Evolutionary conservation across 192 early-diverging fungal genomes (phyloP), one percentile per base, ranked within the genome.

Genomic region (Coemansia sp.): DNA sequence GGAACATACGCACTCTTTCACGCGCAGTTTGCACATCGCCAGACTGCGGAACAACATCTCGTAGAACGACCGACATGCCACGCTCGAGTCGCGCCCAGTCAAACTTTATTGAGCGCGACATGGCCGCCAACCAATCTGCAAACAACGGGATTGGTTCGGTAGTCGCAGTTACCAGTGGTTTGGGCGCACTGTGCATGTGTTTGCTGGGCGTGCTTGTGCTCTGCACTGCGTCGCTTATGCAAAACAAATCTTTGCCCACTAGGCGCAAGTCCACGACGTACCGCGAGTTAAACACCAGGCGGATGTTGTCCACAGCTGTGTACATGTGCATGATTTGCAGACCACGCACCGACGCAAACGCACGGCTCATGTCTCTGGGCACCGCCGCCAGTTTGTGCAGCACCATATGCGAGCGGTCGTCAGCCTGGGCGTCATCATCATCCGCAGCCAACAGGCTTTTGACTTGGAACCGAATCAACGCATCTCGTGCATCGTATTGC

Each of bases 311-410:
- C 9, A 69, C 65, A 10, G 72, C 68, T 6, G 77, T 80, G 55
- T 80, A 80, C 77, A 80, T 80, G 31, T 71, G 73, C 77, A 71
- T 68, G 26, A 80, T 69, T 35, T 74, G 50, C 48, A 80, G 59
- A 0, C 64, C 77, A 3, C 62, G 48, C 27, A 80, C 69, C 0
- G 64, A 65, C 31, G 64, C 72, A 55, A 80, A 80, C 38, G 66
- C 72, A 16, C 38, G 39, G 2, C 51, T 49, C 5, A 71, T 41
- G 38, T 62, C 52, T 11, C 64, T 64, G 22, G 56, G 23, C 39
- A 60, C 7, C 6, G 57, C 49, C 45, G 59, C 51, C 16, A 80
- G 38, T 47, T 57, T 69, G 31, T 68, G 51, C 47, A 80, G n/a
- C 10, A 64, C n/a, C 58, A 74, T 12, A 12, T 74, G 58, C 31